Base-by-base conservation (phyloP, 2,329 filamentous ascomycete genomes). In the Botrytis fabae region DNA sequence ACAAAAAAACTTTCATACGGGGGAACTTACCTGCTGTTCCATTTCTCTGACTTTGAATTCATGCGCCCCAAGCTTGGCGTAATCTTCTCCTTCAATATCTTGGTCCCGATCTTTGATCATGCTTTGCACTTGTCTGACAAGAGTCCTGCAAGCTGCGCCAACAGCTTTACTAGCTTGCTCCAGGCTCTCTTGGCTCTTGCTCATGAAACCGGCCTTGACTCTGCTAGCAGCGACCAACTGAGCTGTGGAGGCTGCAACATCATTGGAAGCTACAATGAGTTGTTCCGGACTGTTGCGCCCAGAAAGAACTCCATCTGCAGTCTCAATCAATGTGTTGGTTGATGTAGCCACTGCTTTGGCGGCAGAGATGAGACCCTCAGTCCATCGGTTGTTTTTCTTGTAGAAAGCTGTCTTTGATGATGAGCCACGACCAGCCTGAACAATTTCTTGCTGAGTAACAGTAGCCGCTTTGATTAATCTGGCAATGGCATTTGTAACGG, bases 321-420 rank as follows among this genome's bases (percentile, higher is more conserved):
- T 99, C 86, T 99, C 96, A 80, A 99, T 99, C 77, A 99, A 89
- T 60, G 92, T 96, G 84, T 98, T 98, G 18, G 96, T 99, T 25
- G 94, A 97, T 2, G 89, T 88, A 4, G 96, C 96, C 28, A 99
- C 96, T 0, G 96, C 96, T 85, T 99, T 99, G 76, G 96, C 95
- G 0, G 96, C 96, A 54, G 94, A 97, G 81, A 99, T 98, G 74
- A 99, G 90, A 65, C 96, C 96, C 81, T 99, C 96, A 0, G 96
- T 99, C 96, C 96, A 99, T 70, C 96, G 90, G 84, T 98, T 99
- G 88, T 99, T 98, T 86, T 98, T 98, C 88, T 98, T 98, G 90
- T 99, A 99, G 83, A 99, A 99, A 38, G 95, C 94, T 2, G 95
- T 97, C 73, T 91, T 89, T 62, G 94, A 97, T 69, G 93, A 93